phyloP scores from a whole-genome alignment of 2,329 filamentous ascomycete species.

The Oidium heveae region DNA sequence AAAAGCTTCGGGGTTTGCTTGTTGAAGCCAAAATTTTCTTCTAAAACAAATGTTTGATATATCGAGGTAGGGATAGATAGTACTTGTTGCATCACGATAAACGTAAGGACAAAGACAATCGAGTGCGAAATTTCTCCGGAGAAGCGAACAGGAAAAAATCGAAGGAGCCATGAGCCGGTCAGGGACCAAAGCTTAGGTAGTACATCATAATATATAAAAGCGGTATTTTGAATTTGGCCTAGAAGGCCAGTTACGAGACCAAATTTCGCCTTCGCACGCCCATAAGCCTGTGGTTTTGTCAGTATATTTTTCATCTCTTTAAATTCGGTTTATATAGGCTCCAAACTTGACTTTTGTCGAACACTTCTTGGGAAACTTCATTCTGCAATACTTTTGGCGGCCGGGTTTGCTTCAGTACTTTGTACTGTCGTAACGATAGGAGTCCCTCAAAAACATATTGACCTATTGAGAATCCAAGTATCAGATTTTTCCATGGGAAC shows the following conservation, averaged over 20 bases:
- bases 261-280: conserved; percentile 85
- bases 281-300: conserved; percentile 39
- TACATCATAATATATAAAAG: conserved; percentile 72
- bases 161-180: conserved; percentile 48
- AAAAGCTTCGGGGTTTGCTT: conserved; percentile 85
- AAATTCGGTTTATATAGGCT: background rate
- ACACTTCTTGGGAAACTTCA: conserved; percentile 73
- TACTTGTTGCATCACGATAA: conserved; percentile 58
- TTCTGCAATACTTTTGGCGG: conserved; percentile 69
- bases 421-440: conserved; percentile 74
- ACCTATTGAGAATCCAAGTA: conserved; percentile 78
- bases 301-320: conserved; percentile 2
- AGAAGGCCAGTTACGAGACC: conserved; percentile 58
- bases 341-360: conserved; percentile 66
- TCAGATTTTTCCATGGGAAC: conserved; percentile 94
- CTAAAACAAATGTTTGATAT: conserved; percentile 87
- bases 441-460: conserved; percentile 81
- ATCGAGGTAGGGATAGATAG: conserved; percentile 59
- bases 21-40: conserved; percentile 96
- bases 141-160: conserved; percentile 53
- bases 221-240: conserved; percentile 67
- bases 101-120: conserved; percentile 72
- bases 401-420: conserved; percentile 52
- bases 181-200: conserved; percentile 76
- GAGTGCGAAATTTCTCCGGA: conserved; percentile 84